A percentile compares a stretch with the other conserved stretches of the same genome.
Evolutionary conservation across 2,329 filamentous ascomycete genomes (phyloP).

Genomic region (Penicillium corylophilum): DNA sequence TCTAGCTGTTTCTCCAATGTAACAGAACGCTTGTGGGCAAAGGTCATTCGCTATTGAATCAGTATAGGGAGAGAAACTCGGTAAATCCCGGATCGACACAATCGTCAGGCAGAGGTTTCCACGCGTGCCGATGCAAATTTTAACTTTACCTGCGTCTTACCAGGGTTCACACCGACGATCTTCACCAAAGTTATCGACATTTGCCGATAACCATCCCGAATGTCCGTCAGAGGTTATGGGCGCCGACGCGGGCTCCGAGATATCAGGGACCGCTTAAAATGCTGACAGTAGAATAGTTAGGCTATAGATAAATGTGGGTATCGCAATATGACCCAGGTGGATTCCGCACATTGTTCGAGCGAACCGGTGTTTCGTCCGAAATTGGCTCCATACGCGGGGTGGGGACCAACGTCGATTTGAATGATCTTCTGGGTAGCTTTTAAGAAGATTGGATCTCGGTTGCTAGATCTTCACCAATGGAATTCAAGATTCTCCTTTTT

Average conservation of each 20-base stretch:
- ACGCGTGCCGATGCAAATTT: not conserved
- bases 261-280: not conserved
- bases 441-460: no score
- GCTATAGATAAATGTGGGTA: not conserved
- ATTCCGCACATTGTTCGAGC: no score
- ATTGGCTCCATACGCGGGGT: no score
- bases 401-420: no score
- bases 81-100: slow-evolving; percentile 12
- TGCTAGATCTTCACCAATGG: no score
- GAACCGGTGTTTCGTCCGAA: no score
- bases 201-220: not conserved
- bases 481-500: no score
- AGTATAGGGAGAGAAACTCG: not conserved
- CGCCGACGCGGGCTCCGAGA: not conserved
- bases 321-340: no score
- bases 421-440: no score
- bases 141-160: not conserved
- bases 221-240: not conserved
- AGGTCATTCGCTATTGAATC: not conserved
- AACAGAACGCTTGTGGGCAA: not conserved
- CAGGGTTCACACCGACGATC: not conserved
- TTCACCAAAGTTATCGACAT: not conserved
- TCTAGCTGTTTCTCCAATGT: not conserved
- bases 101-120: not conserved
- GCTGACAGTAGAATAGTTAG: not conserved